Evolutionary conservation across 805 yeast species (phyloP).

Genomic region (Candida vaughaniae): DNA sequence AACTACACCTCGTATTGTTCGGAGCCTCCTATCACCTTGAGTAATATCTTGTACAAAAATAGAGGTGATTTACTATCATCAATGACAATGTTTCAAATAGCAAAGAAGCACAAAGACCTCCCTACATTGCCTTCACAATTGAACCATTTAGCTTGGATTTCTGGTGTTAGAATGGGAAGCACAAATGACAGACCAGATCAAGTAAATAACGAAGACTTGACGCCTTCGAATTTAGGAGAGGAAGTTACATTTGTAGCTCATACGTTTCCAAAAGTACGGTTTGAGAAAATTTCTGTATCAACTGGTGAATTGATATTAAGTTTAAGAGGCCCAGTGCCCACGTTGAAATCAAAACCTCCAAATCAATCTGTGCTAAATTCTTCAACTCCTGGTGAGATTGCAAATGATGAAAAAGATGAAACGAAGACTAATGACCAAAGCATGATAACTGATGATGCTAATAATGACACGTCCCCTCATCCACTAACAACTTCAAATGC

Average conservation of each 20-base stretch:
- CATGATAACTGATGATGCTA: neutral
- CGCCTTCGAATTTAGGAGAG: constrained; percentile 75
- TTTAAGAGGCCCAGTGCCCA: constrained; percentile 58
- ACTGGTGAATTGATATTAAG: constrained; percentile 78
- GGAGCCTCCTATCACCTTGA: constrained; percentile 37
- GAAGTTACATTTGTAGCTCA: constrained; percentile 88
- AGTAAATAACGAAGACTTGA: constrained; percentile 23
- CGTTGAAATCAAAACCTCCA: neutral
- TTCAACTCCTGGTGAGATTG: neutral
- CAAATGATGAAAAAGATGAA: constrained; percentile 3
- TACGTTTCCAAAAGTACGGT: constrained; percentile 80
- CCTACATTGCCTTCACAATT: constrained; percentile 28
- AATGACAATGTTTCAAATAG: constrained; percentile 32
- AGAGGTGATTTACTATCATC: constrained; percentile 37
- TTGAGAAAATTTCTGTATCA: constrained; percentile 85
- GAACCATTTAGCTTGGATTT: constrained; percentile 85
- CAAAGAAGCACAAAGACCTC: constrained; percentile 28
- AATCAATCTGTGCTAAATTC: too few species aligned
- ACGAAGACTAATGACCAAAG: constrained; percentile 1
- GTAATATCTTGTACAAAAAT: constrained; percentile 29
- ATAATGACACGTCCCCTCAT: neutral
- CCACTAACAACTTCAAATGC: neutral
- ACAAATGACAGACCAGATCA: constrained; percentile 32
- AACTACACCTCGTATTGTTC: constrained; percentile 33
- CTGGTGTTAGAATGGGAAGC: constrained; percentile 80